Conservation (phyloP, 805 yeast species). For the Wickerhamomyces subpelliculosus region DNA sequence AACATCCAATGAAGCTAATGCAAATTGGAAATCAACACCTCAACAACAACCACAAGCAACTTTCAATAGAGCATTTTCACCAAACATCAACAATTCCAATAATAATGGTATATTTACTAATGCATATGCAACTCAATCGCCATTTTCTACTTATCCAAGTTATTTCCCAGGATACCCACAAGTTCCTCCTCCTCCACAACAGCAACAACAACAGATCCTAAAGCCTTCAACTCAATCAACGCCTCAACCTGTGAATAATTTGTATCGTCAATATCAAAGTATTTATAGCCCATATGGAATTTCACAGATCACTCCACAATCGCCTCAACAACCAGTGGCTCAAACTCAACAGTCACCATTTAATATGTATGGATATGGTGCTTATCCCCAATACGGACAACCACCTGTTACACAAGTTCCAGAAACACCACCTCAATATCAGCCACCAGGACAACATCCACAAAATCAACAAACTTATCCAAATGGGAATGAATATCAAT, state of each 20-base stretch:
- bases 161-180: conserved; percentile 4
- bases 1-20: not conserved
- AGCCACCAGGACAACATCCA: too few relatives aligned
- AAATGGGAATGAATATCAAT: too few relatives aligned
- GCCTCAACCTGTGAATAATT: too few relatives aligned
- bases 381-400: not conserved
- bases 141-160: conserved; percentile 5
- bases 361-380: not conserved
- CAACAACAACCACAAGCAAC: too few relatives aligned
- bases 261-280: too few relatives aligned
- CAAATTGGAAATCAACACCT: not conserved
- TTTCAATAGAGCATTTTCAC: not conserved
- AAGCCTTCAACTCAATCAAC: too few relatives aligned
- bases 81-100: not conserved
- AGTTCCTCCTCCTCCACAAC: not conserved
- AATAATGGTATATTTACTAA: not conserved
- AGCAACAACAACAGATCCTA: not conserved
- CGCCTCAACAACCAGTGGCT: not conserved
- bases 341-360: conserved; percentile 11
- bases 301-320: too few relatives aligned
- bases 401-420: not conserved
- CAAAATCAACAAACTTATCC: too few relatives aligned
- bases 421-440: not conserved
- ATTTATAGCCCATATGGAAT: too few relatives aligned
- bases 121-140: too few relatives aligned